Conservation (phyloP, 2,329 filamentous ascomycete species). For the Akanthomyces muscarius region DNA sequence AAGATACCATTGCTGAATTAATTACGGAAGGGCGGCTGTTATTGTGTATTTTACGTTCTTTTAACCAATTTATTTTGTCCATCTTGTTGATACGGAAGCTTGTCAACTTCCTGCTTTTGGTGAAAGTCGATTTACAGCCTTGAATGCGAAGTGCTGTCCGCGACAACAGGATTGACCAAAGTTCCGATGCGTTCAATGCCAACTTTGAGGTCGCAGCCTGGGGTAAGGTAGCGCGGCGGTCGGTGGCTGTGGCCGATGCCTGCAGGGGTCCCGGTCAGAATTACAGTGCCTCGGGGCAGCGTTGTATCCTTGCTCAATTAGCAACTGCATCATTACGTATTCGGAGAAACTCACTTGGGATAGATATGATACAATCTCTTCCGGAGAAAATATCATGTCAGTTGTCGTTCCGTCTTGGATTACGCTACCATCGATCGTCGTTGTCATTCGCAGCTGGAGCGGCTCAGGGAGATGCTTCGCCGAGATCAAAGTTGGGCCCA, state of each 20-base stretch:
- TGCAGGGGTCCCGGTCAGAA: constrained; percentile 57
- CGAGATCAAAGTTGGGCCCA: constrained; percentile 37
- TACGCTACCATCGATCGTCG: constrained; percentile 33
- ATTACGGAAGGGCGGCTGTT: background rate
- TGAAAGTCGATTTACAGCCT: background rate
- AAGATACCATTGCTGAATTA: background rate
- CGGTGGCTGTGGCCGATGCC: constrained; percentile 34
- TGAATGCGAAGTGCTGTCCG: background rate
- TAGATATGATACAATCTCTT: constrained; percentile 23
- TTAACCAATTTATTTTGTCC: background rate
- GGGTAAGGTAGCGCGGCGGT: background rate
- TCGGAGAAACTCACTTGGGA: constrained; percentile 17
- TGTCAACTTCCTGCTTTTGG: too few species aligned
- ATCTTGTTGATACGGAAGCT: background rate
- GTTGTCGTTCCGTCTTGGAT: constrained; percentile 34
- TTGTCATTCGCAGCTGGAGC: constrained; percentile 28
- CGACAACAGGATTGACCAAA: background rate
- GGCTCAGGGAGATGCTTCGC: constrained; percentile 29
- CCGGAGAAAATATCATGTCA: constrained; percentile 3
- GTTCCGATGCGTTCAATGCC: background rate
- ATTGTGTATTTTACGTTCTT: background rate
- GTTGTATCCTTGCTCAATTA: constrained; percentile 57
- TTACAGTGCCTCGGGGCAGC: constrained; percentile 55
- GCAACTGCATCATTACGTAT: constrained; percentile 46
- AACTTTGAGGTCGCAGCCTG: background rate